These are phyloP conservation scores for Zasmidium cellare DNA, from an alignment of 2,329 filamentous ascomycete genomes.

Conservation along the genomic window DNA sequence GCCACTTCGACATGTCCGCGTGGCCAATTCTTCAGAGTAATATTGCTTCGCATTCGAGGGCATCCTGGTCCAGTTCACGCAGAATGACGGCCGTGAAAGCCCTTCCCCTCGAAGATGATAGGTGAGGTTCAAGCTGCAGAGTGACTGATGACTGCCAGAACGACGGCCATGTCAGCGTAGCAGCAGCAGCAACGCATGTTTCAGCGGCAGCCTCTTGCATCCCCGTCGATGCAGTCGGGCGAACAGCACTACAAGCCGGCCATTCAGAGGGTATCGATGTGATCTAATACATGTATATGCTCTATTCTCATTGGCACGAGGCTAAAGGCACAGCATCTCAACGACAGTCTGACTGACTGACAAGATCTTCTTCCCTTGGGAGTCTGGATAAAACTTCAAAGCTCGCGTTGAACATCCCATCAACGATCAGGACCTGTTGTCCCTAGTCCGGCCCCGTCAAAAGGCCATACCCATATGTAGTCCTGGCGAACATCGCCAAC, in stretches of 20 bases:
- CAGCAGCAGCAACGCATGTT: background rate
- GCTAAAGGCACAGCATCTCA: background rate
- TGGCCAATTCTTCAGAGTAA: background rate
- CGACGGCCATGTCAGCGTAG: background rate
- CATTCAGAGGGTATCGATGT: background rate
- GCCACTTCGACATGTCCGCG: background rate
- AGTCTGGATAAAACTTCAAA: no score
- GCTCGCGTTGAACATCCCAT: no score
- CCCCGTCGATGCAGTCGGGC: background rate
- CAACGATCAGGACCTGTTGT: no score
- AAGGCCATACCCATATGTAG: no score
- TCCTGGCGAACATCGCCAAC: no score
- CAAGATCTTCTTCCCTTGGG: no score
- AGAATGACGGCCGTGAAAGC: background rate
- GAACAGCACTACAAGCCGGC: background rate
- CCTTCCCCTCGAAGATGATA: background rate
- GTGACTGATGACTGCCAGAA: background rate
- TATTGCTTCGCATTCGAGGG: background rate
- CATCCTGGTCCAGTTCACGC: background rate
- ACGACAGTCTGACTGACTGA: background rate
- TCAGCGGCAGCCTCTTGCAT: background rate
- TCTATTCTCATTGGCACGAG: background rate
- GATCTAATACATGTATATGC: background rate
- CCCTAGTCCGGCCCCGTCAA: no score
- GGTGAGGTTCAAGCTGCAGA: background rate